Base-by-base conservation (phyloP, 768 basidiomycete genomes). In the Lentinula detonsa region DNA sequence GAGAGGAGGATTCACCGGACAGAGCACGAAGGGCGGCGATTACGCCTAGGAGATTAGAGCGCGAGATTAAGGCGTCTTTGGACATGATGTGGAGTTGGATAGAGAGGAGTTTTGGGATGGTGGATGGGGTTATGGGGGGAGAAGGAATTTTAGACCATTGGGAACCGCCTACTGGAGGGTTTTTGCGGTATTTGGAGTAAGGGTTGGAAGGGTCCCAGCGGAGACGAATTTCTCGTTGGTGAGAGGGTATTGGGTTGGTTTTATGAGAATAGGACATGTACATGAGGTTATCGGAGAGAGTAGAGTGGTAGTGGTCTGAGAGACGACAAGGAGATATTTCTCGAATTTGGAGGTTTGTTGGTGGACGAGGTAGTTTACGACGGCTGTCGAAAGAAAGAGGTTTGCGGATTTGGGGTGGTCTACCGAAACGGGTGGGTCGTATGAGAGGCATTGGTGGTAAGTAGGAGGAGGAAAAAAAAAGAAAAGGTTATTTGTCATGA, bases 181-280 rank as follows among this genome's bases (percentile, higher is more conserved):
- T 89, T 67, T 82, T 72, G 21, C 95, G 82, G 74, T 90, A 83
- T 74, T 87, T 86, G 39, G 87, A 80, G 78, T 95, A 97, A 0
- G 95, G 93, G 70, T 94, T 83, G 35, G 80, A 67, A 4, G 88
- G 87, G 77, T 94, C 87, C 75, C 84, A 91, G 16, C 76, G 83
- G 63, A 86, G 83, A 55, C 86, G 85, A 62, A 86, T 85, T 56
- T 79, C 73, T 62, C 85, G 82, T 10, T 80, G 11, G 15, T 40
- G 43, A 28, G 40, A 10, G 46, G 46, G 73, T 66, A 86, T 28
- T 28, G 28, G 28, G 28, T 28, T 28, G 28, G 28, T 3, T 28
- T 28, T 81, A 74, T 98, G 96, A 54, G 82, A 77, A 78, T 98
- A 97, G 57, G 89, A 90, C 82, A 98, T 88, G 81, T 99, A 99